These are phyloP conservation scores for Paramecium tetraurelia DNA, from an alignment of 73 alveolate species.

Conservation along the genomic window DNA sequence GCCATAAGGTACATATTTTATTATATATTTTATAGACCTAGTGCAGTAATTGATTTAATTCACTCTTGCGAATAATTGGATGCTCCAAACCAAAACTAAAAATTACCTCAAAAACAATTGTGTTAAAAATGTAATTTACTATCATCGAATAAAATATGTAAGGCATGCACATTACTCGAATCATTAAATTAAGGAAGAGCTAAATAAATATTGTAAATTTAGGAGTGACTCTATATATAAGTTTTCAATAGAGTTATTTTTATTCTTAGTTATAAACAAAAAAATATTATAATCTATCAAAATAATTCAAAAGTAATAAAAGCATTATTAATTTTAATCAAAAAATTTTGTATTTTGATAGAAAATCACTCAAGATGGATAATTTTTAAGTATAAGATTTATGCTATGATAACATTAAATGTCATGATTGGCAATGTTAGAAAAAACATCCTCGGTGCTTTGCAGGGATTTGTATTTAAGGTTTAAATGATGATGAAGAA, in stretches of 20 bases:
- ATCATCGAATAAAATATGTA: slow-evolving; percentile 87
- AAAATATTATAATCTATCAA: too few relatives aligned
- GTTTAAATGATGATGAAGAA: neutral
- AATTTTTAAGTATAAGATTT: neutral
- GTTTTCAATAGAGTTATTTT: neutral
- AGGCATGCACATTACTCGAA: slow-evolving; percentile 93
- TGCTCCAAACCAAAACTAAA: slow-evolving; percentile 66
- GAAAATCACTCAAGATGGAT: neutral
- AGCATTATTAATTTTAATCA: too few relatives aligned
- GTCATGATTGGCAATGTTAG: neutral
- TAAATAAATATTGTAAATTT: neutral
- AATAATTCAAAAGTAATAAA: too few relatives aligned
- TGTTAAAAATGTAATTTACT: slow-evolving; percentile 90
- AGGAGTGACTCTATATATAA: neutral
- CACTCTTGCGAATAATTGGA: slow-evolving; percentile 90
- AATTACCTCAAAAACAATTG: slow-evolving; percentile 68
- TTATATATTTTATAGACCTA: slow-evolving; percentile 72
- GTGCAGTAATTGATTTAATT: slow-evolving; percentile 88
- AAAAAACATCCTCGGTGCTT: neutral
- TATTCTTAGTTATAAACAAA: slow-evolving; percentile 64
- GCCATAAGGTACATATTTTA: neutral
- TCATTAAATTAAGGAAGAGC: slow-evolving; percentile 75
- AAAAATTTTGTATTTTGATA: neutral
- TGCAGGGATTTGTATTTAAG: slow-evolving; percentile 5
- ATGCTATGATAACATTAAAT: neutral